A percentile compares a stretch with the other conserved stretches of the same genome.
These are phyloP conservation scores for Tulasnella sp. DNA, from an alignment of 768 basidiomycete genomes.

Conservation along the genomic window DNA sequence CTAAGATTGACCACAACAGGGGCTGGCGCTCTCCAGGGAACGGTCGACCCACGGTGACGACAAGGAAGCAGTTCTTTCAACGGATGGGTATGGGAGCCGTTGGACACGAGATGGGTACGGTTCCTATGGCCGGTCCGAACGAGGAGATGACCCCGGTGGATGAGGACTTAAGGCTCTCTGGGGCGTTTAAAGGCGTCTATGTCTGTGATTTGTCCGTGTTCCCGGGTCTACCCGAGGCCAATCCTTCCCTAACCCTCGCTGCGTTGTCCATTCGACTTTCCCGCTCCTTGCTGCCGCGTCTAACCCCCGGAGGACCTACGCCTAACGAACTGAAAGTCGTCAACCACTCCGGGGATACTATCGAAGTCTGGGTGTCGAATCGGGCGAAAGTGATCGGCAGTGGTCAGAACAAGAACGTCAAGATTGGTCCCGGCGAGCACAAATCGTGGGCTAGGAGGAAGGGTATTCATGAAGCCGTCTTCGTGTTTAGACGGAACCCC, in stretches of 20 bases:
- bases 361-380: constrained; percentile 11
- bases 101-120: constrained; percentile 29
- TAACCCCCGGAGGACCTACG: background rate
- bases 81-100: constrained; percentile 26
- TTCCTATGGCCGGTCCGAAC: constrained; percentile 23
- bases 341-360: constrained; percentile 11
- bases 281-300: background rate
- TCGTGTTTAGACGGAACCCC: constrained; percentile 1
- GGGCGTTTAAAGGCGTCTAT: constrained; percentile 22
- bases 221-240: constrained; percentile 28
- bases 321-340: background rate
- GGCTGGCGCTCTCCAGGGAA: too few species aligned
- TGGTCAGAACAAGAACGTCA: background rate
- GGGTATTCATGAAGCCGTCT: background rate
- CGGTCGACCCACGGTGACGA: too few species aligned
- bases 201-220: constrained; percentile 30
- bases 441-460: background rate
- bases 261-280: constrained; percentile 29
- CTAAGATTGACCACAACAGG: too few species aligned
- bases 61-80: constrained; percentile 22
- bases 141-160: background rate
- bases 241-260: constrained; percentile 27
- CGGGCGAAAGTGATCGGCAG: background rate
- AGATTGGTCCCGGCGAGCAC: background rate
- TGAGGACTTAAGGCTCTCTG: constrained; percentile 18